Evolutionary conservation across 2,329 filamentous ascomycete genomes (phyloP), one percentile per base, ranked within the genome.

Genomic region (Penicillium rolfsii): DNA sequence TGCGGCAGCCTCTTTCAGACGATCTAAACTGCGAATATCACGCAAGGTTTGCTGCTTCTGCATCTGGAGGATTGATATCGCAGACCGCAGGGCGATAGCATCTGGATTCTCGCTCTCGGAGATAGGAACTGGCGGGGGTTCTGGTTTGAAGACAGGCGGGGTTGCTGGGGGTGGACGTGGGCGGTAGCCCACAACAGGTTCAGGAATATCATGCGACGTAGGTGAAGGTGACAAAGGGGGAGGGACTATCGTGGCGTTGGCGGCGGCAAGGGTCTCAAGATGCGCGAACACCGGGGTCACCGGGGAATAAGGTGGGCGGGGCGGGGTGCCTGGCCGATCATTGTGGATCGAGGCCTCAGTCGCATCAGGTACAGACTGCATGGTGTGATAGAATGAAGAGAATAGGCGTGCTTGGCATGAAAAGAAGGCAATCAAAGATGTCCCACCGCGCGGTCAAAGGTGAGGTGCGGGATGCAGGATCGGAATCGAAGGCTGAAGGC

Each of bases 61-160:
- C 66, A 96, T 83, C 78, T 96, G 92, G 50, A 98, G 82, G 55
- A 97, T 88, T 8, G 91, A 89, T 62, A 97, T 92, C 49, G 93
- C 91, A 28, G 90, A 91, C 66, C 89, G 88, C 61, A 97, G 83
- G 5, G 94, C 94, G 62, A 97, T 89, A 26, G 90, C 92, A 80
- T 98, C 94, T 7, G 91, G 88, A 72, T 96, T 96, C 58, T 80
- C 77, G 56, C 78, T 79, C 59, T 81, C 77, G 33, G 78, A 80
- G 57, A 82, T 76, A 9, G 80, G 79, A 3, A 80, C 71, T 2
- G 79, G 71, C n/a, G 75, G 64, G 1, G 79, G 78, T 57, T 77
- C 73, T 1, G 74, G 70, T 14, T 69, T 72, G 49, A 77, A 74
- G 48, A 70, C 68, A 1, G 70, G 60, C 7, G 68, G 65, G 12